Conservation (phyloP, 192 early-diverging fungal species). For the Spizellomyces sp. region DNA sequence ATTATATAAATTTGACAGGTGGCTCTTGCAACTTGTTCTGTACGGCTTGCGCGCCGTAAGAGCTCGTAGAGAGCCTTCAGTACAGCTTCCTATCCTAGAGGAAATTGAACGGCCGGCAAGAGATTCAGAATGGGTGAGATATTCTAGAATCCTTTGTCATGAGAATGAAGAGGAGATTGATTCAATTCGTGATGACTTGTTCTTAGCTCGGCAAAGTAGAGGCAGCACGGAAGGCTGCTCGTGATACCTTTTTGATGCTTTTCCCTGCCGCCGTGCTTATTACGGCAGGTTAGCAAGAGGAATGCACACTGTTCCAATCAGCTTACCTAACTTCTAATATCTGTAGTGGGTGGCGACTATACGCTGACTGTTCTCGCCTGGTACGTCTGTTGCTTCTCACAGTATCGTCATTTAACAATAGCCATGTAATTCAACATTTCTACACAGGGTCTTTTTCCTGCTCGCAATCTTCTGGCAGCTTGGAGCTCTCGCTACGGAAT, state of each 20-base stretch:
- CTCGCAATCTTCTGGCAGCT: conserved; percentile 8
- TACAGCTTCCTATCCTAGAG: too few relatives aligned
- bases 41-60: too few relatives aligned
- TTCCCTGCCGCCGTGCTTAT: conserved; percentile 10
- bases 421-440: too few relatives aligned
- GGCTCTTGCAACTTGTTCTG: background rate
- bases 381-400: too few relatives aligned
- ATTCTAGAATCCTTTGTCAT: too few relatives aligned
- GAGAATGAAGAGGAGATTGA: too few relatives aligned
- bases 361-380: too few relatives aligned
- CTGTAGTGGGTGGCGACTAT: too few relatives aligned
- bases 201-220: background rate
- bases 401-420: too few relatives aligned
- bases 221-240: background rate
- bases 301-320: background rate
- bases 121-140: too few relatives aligned
- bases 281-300: background rate
- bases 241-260: conserved; percentile 20
- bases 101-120: too few relatives aligned
- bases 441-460: conserved; percentile 11
- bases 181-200: background rate
- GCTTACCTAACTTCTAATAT: background rate
- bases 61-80: too few relatives aligned
- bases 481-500: background rate
- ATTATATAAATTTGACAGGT: background rate